Percentiles rank a stretch among this genome's conserved stretches.
Evolutionary conservation across 441 rosid genomes (phyloP).

Genomic region (Brassica hybrid): DNA sequence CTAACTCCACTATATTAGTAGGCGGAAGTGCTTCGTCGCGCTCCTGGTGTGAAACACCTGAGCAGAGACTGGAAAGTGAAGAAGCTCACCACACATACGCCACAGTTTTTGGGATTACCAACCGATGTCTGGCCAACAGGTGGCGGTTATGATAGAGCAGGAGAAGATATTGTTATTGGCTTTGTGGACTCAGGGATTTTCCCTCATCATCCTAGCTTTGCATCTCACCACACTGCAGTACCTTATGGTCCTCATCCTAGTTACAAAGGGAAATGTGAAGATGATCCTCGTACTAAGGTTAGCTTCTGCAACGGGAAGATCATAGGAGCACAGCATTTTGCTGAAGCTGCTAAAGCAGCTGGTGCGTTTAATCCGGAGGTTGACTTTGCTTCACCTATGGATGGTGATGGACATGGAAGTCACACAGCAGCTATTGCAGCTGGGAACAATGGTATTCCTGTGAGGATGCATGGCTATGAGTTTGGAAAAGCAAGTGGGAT

Average conservation of each 20-base stretch:
- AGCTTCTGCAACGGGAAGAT: conserved; percentile 93
- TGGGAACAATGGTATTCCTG: conserved; percentile 97
- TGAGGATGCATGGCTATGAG: conserved; percentile 89
- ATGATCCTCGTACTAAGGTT: conserved; percentile 70
- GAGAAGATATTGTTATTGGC: conserved; percentile 95
- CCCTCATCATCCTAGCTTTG: conserved; percentile 95
- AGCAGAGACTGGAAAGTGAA: conserved; percentile 96
- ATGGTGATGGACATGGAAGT: conserved; percentile 99
- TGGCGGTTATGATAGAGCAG: conserved; percentile 94
- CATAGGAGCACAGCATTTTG: conserved; percentile 96
- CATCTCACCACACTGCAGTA: conserved; percentile 57
- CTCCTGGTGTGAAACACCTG: conserved; percentile 82
- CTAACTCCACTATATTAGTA: conserved; percentile 69
- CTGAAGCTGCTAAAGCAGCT: conserved; percentile 95
- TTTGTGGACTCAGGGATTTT: conserved; percentile 95
- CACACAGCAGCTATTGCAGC: conserved; percentile 99
- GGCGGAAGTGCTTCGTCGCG: conserved; percentile 84
- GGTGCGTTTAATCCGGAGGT: conserved; percentile 84
- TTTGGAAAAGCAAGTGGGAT: conserved; percentile 99
- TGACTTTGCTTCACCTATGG: conserved; percentile 97
- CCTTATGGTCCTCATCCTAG: conserved; percentile 86
- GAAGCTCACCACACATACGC: conserved; percentile 89
- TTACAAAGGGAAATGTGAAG: conserved; percentile 95
- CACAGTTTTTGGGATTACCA: conserved; percentile 94
- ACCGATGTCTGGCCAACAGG: conserved; percentile 99